Evolutionary conservation across 768 basidiomycete species (phyloP).

Genomic region (Tylopilus cervinicoccineus): DNA sequence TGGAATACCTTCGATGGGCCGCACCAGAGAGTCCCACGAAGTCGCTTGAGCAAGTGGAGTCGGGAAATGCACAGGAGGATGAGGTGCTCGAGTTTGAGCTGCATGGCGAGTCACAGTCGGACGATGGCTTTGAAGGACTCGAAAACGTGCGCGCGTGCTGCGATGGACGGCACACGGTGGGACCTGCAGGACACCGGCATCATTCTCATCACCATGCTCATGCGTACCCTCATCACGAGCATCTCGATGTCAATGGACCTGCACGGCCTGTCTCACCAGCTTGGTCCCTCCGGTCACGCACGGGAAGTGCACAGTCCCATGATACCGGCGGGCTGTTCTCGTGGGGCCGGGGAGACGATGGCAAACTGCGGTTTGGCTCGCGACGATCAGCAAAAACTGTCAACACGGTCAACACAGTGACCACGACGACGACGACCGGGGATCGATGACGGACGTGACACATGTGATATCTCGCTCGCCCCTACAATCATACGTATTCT

Average conservation of each 20-base stretch:
- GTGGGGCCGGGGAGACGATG: conserved; percentile 58
- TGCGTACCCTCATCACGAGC: conserved; percentile 49
- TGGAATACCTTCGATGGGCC: conserved; percentile 84
- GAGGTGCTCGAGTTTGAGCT: conserved; percentile 82
- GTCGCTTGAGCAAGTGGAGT: conserved; percentile 56
- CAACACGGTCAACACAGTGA: conserved; percentile 24
- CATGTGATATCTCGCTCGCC: background rate
- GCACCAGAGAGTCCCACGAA: conserved; percentile 69
- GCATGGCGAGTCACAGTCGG: conserved; percentile 66
- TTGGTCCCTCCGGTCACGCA: conserved; percentile 81
- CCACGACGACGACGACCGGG: conserved; percentile 16
- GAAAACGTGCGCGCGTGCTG: conserved; percentile 95
- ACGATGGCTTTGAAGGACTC: conserved; percentile 84
- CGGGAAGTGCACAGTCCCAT: conserved; percentile 69
- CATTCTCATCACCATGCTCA: conserved; percentile 56
- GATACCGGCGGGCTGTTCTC: conserved; percentile 69
- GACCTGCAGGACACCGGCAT: conserved; percentile 51
- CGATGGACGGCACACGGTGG: conserved; percentile 84
- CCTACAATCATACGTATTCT: background rate
- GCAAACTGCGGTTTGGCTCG: conserved; percentile 74
- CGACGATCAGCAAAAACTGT: conserved; percentile 49
- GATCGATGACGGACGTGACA: conserved; percentile 21
- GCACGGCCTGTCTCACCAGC: conserved; percentile 72
- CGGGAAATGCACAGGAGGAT: conserved; percentile 37
- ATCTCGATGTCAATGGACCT: conserved; percentile 46